Evolutionary conservation across 2,329 filamentous ascomycete species (phyloP).

Genomic region (Epichloe scottii): DNA sequence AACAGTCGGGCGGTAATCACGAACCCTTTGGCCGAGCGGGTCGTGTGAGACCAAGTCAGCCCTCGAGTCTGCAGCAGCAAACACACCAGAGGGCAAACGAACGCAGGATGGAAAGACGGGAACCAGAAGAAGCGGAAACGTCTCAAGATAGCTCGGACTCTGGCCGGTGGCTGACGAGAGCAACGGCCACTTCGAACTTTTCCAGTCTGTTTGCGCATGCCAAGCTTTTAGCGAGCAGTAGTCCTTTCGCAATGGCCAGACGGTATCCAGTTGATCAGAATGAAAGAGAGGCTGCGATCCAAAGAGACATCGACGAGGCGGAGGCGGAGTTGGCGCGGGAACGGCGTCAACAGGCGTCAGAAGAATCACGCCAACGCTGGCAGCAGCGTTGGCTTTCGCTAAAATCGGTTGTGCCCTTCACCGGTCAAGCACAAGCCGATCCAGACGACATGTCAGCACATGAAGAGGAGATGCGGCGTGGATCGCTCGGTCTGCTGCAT

Average conservation of each 20-base stretch:
- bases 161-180: conserved; percentile 6
- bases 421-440: background rate
- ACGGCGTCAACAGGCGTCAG: conserved; percentile 4
- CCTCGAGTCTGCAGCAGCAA: background rate
- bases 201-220: conserved; percentile 5
- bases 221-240: conserved; percentile 6
- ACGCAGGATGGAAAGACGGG: background rate
- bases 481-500: conserved; percentile 12
- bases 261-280: conserved; percentile 8
- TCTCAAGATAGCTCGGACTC: conserved; percentile 5
- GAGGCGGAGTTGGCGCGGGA: conserved; percentile 5
- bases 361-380: conserved; percentile 6
- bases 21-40: background rate
- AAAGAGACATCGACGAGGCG: conserved; percentile 11
- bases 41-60: background rate
- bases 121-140: background rate
- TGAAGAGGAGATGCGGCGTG: background rate
- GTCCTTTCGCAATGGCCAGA: conserved; percentile 4
- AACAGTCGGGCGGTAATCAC: background rate
- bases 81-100: background rate
- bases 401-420: conserved; percentile 8
- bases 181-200: conserved; percentile 4
- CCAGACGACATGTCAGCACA: background rate
- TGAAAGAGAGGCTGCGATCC: conserved; percentile 14
- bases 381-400: conserved; percentile 12